Evolutionary conservation across 1,139 yeast species (phyloP).

Genomic region (Blastobotrys illinoisensis): DNA sequence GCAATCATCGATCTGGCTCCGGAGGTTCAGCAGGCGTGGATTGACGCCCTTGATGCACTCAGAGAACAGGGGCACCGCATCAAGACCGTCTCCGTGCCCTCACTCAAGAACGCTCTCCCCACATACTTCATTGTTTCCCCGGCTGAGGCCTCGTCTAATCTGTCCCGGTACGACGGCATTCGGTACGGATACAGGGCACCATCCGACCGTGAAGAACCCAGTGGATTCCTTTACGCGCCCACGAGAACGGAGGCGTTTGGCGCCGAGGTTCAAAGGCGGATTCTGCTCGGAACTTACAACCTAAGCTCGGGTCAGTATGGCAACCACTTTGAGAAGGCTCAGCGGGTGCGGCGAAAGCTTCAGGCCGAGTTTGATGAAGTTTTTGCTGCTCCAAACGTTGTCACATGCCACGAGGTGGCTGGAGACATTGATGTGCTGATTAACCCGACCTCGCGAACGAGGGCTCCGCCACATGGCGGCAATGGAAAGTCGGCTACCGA

Average conservation of each 20-base stretch:
- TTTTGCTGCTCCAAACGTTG: slow-evolving; percentile 49
- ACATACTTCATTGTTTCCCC: slow-evolving; percentile 85
- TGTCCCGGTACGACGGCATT: slow-evolving; percentile 85
- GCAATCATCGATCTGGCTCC: slow-evolving; percentile 52
- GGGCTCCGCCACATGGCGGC: slow-evolving; percentile 48
- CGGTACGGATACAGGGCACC: slow-evolving; percentile 63
- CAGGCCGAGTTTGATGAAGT: slow-evolving; percentile 60
- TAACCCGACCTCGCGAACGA: slow-evolving; percentile 64
- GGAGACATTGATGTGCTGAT: slow-evolving; percentile 59
- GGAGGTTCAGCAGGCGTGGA: slow-evolving; percentile 46
- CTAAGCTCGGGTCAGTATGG: slow-evolving; percentile 68
- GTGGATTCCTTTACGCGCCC: slow-evolving; percentile 41
- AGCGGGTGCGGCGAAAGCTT: slow-evolving; percentile 53
- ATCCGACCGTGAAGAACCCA: slow-evolving; percentile 33
- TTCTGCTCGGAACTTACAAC: slow-evolving; percentile 80
- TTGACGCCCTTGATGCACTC: slow-evolving; percentile 40
- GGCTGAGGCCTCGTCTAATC: slow-evolving; percentile 90
- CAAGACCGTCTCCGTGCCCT: slow-evolving; percentile 61
- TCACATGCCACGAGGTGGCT: slow-evolving; percentile 13
- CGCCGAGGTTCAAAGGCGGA: slow-evolving; percentile 72
- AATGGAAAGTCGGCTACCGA: slow-evolving; percentile 42
- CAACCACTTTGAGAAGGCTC: slow-evolving; percentile 79
- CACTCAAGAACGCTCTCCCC: slow-evolving; percentile 63
- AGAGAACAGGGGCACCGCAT: slow-evolving; percentile 50
- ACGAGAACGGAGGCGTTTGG: slow-evolving; percentile 72